Percentiles rank a stretch among this genome's conserved stretches.
Conservation (phyloP, 495 filamentous ascomycete species). For the Xanthoparmelia taractica region DNA sequence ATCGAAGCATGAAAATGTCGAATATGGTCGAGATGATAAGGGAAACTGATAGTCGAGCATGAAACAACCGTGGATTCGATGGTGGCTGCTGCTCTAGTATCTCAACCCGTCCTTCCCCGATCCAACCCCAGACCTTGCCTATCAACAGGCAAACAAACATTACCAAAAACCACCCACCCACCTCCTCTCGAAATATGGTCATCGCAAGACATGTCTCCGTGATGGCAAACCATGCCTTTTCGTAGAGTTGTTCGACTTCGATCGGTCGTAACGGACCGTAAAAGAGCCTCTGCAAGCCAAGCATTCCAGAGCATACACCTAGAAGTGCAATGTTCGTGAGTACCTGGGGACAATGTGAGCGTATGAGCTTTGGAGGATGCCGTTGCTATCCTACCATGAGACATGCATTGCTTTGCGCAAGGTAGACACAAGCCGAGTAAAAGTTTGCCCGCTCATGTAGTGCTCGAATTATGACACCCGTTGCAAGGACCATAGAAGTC, state of each 20-base stretch:
- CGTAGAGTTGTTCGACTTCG: constrained; percentile 94
- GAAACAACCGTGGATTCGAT: constrained; percentile 81
- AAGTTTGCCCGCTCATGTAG: constrained; percentile 94
- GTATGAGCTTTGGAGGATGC: not conserved
- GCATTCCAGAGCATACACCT: constrained; percentile 64
- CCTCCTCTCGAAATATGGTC: constrained; percentile 96
- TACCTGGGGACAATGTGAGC: constrained; percentile 46
- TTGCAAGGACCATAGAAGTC: constrained; percentile 72
- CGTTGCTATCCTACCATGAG: constrained; percentile 58
- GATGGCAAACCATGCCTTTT: constrained; percentile 94
- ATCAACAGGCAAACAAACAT: constrained; percentile 93
- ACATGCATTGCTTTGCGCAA: constrained; percentile 90
- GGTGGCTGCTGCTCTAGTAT: constrained; percentile 92
- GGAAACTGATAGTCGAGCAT: constrained; percentile 70
- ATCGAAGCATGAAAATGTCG: constrained; percentile 67
- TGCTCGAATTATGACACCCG: constrained; percentile 75
- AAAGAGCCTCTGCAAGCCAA: constrained; percentile 79
- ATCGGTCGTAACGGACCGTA: constrained; percentile 87
- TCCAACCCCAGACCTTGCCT: constrained; percentile 97
- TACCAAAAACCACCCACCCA: constrained; percentile 85
- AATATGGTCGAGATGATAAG: constrained; percentile 69
- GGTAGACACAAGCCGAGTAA: constrained; percentile 92
- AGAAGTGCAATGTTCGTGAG: constrained; percentile 82
- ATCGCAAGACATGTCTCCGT: constrained; percentile 95
- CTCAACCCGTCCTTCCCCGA: constrained; percentile 89